phyloP scores from a whole-genome alignment of 352 stramenopile species.

The Saprolegnia parasitica region DNA sequence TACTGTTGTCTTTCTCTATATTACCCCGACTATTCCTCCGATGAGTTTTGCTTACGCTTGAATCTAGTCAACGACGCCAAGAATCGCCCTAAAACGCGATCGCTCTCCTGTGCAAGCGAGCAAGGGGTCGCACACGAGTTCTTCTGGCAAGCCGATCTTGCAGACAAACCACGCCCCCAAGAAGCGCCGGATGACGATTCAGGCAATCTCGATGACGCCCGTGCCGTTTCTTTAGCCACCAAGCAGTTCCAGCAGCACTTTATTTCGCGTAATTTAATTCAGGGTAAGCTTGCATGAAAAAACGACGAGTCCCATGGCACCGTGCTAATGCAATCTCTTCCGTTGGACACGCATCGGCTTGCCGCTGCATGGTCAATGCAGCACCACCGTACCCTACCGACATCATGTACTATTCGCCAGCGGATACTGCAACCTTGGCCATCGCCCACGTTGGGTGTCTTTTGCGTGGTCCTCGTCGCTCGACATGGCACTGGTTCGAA shows the following conservation, averaged over 20 bases:
- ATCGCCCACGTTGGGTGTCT: neutral
- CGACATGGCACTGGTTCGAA: too few species aligned
- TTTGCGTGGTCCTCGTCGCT: neutral
- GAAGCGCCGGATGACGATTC: constrained; percentile 22
- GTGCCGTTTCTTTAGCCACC: neutral
- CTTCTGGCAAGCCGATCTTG: constrained; percentile 15
- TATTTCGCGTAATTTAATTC: too few species aligned
- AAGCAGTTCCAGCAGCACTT: too few species aligned
- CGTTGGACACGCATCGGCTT: too few species aligned
- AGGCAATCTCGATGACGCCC: neutral
- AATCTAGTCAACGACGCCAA: neutral
- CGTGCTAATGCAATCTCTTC: too few species aligned
- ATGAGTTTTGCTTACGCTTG: neutral
- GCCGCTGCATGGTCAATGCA: too few species aligned
- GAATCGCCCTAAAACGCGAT: neutral
- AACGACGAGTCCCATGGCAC: too few species aligned
- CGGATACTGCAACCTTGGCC: neutral
- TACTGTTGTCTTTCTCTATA: constrained; percentile 1
- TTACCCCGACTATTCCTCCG: neutral
- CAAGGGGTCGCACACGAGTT: neutral
- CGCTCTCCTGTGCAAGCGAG: neutral
- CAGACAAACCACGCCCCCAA: constrained; percentile 21
- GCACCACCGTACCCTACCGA: too few species aligned
- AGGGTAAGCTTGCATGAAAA: too few species aligned
- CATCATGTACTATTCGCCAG: neutral